Percentiles rank a stretch among this genome's conserved stretches.
Conservation (phyloP, 2,329 filamentous ascomycete species). For the Diatrype stigma region DNA sequence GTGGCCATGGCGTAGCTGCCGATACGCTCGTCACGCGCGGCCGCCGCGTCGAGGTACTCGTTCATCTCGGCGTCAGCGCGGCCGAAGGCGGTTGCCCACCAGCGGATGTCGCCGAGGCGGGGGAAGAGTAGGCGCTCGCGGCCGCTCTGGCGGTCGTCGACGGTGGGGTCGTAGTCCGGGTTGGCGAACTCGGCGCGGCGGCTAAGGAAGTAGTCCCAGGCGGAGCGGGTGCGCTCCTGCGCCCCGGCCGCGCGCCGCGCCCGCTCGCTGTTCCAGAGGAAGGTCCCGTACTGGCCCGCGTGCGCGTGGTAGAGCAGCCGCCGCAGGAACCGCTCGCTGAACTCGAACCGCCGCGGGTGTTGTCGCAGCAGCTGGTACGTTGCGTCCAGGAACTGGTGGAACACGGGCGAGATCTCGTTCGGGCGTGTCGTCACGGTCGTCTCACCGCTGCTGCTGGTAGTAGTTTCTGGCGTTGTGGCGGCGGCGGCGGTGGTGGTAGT, state of each 20-base stretch:
- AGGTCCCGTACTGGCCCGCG: constrained; percentile 94
- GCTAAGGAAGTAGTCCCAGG: constrained; percentile 93
- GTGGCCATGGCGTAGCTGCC: constrained; percentile 25
- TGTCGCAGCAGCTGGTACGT: constrained; percentile 87
- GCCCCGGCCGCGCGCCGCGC: constrained; percentile 70
- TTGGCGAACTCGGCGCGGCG: constrained; percentile 80
- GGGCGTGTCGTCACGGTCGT: constrained; percentile 60
- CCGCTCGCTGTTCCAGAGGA: constrained; percentile 92
- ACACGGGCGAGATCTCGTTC: constrained; percentile 93
- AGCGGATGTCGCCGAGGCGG: constrained; percentile 70
- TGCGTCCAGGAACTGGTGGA: constrained; percentile 95
- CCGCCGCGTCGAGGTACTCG: constrained; percentile 52
- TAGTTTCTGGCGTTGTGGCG: constrained; percentile 13
- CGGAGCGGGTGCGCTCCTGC: constrained; percentile 71
- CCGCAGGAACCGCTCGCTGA: constrained; percentile 88
- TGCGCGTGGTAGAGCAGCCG: constrained; percentile 90
- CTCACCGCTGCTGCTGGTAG: constrained; percentile 44
- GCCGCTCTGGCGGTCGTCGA: constrained; percentile 76
- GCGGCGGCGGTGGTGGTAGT: constrained; percentile 44
- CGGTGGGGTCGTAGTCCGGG: constrained; percentile 65
- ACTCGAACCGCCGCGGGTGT: constrained; percentile 86
- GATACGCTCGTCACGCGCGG: constrained; percentile 42
- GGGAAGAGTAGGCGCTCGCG: constrained; percentile 84
- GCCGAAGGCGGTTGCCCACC: constrained; percentile 90
- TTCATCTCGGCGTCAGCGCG: constrained; percentile 94